Evolutionary conservation across 306 rosid genomes (phyloP), one percentile per base, ranked within the genome.

Genomic region (Vigna hirtella): DNA sequence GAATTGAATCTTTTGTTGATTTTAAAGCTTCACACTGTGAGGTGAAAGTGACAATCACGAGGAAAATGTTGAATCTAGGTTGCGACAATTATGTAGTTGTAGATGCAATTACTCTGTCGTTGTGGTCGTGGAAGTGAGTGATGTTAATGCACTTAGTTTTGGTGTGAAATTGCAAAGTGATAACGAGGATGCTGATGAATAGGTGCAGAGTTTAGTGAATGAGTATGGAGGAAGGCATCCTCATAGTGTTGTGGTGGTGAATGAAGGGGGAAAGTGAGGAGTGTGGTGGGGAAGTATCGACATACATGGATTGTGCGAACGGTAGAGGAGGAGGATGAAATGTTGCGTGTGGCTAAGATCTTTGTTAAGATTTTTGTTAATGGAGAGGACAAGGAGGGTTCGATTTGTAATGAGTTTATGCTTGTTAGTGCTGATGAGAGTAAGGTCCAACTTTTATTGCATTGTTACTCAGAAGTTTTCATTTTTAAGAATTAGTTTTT

Each of bases 401-500:
- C 79, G 2, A 88, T 95, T 85, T 93, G 82, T 7, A 89, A 86
- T 13, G 93, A 95, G 93, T 95, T 93, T 82, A 95, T 95, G 99
- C 98, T 91, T 28, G 96, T 91, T 62, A 93, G 98, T 59, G 89
- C 96, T 74, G 98, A 95, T 85, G 97, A 98, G 40, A 93, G 45
- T 40, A 43, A 34, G 26, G 11, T 32, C 7, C 26, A 2, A 14
- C 24, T 63, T 63, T 15, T 63, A 26, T 65, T 38, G 26, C 30
- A 38, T 5, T 17, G 28, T 14, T 65, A 1, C 48, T 3, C 9
- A 3, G 4, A 64, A 16, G 49, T 64, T 36, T 34, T 64, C 28
- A 15, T 36, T 16, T 36, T 17, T n/a, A 65, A n/a, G 11, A n/a
- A 38, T 65, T 65, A 40, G 70, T 65, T 65, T 36, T 20, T 20